Evolutionary conservation across 2,329 filamentous ascomycete genomes (phyloP).

Genomic region (Boeremia exigua): DNA sequence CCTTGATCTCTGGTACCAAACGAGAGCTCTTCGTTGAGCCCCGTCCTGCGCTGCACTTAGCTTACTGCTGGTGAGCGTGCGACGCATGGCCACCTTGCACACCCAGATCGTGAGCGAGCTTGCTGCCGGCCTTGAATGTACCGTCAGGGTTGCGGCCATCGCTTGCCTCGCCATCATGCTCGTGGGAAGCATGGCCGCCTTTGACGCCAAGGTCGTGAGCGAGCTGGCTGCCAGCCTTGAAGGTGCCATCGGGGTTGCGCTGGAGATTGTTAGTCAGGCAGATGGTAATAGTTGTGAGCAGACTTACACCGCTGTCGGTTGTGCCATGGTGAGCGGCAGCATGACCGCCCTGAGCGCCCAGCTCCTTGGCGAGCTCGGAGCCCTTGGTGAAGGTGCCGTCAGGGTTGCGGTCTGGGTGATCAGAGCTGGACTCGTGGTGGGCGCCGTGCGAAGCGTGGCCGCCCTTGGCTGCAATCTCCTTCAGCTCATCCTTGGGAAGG

Average conservation of each 20-base stretch:
- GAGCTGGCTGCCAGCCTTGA: conserved; percentile 45
- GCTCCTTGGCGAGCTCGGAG: conserved; percentile 46
- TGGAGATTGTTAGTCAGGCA: not conserved
- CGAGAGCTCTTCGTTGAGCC: not conserved
- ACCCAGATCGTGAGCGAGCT: conserved; percentile 45
- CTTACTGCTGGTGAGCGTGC: conserved; percentile 21
- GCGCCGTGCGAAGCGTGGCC: conserved; percentile 51
- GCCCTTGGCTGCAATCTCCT: conserved; percentile 58
- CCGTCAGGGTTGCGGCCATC: conserved; percentile 50
- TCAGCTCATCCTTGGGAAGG: conserved; percentile 57
- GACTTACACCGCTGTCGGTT: conserved; percentile 31
- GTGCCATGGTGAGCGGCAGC: conserved; percentile 34
- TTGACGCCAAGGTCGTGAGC: conserved; percentile 44
- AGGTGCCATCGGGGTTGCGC: conserved; percentile 52
- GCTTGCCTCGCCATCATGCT: not conserved
- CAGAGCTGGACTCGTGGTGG: not conserved
- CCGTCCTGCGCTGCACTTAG: not conserved
- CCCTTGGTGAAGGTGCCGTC: conserved; percentile 50
- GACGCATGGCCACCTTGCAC: conserved; percentile 38
- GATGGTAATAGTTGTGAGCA: not conserved
- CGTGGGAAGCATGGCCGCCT: conserved; percentile 38
- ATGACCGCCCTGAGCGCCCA: conserved; percentile 47
- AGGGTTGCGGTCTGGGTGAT: conserved; percentile 42
- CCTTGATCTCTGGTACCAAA: not conserved
- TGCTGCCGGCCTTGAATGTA: conserved; percentile 45